Percentiles rank a stretch among this genome's conserved stretches.
Conservation (phyloP, 2,329 filamentous ascomycete genomes). For the Pseudocercospora eumusae region DNA sequence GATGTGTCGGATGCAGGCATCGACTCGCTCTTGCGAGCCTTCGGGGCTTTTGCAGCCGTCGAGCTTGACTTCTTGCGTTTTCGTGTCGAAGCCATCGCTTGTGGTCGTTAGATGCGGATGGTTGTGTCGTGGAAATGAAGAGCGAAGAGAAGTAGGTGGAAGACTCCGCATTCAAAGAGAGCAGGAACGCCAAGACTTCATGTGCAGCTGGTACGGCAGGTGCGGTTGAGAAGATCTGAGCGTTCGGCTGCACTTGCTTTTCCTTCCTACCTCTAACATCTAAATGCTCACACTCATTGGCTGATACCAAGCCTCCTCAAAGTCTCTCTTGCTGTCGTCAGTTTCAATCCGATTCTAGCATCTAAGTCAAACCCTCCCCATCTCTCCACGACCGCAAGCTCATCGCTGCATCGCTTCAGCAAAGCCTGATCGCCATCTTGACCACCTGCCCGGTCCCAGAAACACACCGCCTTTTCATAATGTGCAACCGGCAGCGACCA, state of each 20-base stretch:
- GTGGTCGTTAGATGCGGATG: too few species aligned
- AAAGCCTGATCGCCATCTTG: constrained; percentile 47
- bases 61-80: constrained; percentile 1
- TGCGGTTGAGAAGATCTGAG: too few species aligned
- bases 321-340: constrained; percentile 69
- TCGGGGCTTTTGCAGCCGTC: too few species aligned
- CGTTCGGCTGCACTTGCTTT: too few species aligned
- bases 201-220: too few species aligned
- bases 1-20: too few species aligned
- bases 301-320: constrained; percentile 45
- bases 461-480: constrained; percentile 82
- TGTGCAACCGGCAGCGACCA: constrained; percentile 72
- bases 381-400: constrained; percentile 65
- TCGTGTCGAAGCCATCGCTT: not conserved
- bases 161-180: too few species aligned
- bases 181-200: too few species aligned
- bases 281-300: not conserved
- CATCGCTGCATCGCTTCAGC: constrained; percentile 62
- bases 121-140: too few species aligned
- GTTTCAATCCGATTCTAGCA: constrained; percentile 69
- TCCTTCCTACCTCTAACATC: not conserved
- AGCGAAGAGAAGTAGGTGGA: too few species aligned
- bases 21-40: not conserved
- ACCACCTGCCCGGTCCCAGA: constrained; percentile 67
- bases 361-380: constrained; percentile 76